Base-by-base conservation (phyloP, 2,329 filamentous ascomycete species). In the Apiospora arundinis region DNA sequence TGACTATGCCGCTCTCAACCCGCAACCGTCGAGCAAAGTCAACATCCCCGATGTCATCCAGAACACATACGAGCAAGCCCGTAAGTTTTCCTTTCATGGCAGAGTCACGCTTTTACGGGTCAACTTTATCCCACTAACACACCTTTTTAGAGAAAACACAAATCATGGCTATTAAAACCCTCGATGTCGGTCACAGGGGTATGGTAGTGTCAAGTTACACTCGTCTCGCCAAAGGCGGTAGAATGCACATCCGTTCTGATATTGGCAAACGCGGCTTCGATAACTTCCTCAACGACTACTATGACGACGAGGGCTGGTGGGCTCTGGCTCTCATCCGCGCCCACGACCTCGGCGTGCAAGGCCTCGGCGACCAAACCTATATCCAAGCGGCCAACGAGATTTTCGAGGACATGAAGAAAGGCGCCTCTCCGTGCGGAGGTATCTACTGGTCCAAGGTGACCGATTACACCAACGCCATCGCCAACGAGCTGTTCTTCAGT, bases 291-390 rank as follows among this genome's bases (percentile, higher is more conserved):
- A 88, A 90, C 75, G 83, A 85, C 60, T 90, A 82, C 74, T 90
- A 90, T 75, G 89, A 91, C 75, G 89, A 91, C 76, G 87, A 89
- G 78, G 85, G 89, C 45, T 91, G 89, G 89, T 91, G 89, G 89
- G 89, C 85, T 2, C 81, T 91, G 69, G 89, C 84, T 18, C 86
- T 86, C 83, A 85, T 90, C 70, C 81, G 84, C 40, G 81, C 84
- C 0, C 88, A 83, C 74, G 88, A 90, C 76, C 78, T 85, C 14
- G 89, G 83, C 0, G 70, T 72, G 9, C 68, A 67, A 42, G 72
- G 70, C 52, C 68, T 80, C 12, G 78, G 80, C 7, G 77, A 85
- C n/a, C 46, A 74, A 2, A 79, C 78, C 44, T 90, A 88, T 74
- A 83, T 90, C 11, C 74, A 83, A 67, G 82, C 82, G 52, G 87